Base-by-base conservation (phyloP, 805 yeast species). In the Metschnikowia bowlesiae region DNA sequence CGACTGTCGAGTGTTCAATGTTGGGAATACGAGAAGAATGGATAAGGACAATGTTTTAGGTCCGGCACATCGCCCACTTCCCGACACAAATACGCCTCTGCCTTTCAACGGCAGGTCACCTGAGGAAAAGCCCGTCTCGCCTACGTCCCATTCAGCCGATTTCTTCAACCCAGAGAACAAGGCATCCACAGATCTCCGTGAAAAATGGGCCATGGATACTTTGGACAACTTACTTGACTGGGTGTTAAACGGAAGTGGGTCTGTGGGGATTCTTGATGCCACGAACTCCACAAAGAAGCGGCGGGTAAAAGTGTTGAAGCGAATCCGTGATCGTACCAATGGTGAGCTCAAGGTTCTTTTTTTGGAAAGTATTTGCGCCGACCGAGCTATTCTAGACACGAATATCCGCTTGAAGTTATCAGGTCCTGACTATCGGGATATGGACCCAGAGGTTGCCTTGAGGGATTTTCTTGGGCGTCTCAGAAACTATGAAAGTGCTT, bases 141-240 rank as follows among this genome's bases (percentile, higher is more conserved):
- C 58, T 4, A 51, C 57, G 6, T 57, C 60, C 14, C 97, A 92
- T 58, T 80, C 81, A 50, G 97, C 97, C 1, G 84, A 79, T 50
- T 92, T 92, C 63, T 92, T 92, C 69, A 79, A 84, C 33, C 97
- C 98, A 0, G 83, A 81, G 48, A 89, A 94, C 65, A 68, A 74
- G 38, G 71, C 79, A 11, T 81, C 85, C 14, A 81, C 81, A 3
- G 73, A 76, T 32, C 71, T 89, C 41, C 79, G 98, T 53, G 97
- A 92, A 62, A 80, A 86, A 65, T 94, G 98, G 98, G 99, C 99
- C 0, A 84, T 86, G 82, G 96, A 92, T 56, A 92, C 99, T 0
- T 71, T 92, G 50, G 92, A 89, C 53, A 87, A 85, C 60, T 69
- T 92, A 49, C 71, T 92, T 34, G 92, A 91, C 58, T 91, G 88